Base-by-base conservation (phyloP, 768 basidiomycete species). In the Amanita muscaria region DNA sequence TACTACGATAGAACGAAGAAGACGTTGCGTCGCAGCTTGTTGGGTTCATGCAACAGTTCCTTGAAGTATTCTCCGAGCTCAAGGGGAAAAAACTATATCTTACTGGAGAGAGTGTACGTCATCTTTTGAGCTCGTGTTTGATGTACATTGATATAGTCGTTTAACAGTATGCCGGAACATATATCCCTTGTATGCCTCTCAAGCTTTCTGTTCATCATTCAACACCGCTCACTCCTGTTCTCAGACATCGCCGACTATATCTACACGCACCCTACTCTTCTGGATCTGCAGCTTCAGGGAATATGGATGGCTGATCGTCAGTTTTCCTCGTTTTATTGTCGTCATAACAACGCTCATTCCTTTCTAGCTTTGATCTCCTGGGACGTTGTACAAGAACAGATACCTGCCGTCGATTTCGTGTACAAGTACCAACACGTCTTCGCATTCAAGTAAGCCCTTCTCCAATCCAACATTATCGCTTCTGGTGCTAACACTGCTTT, bases 201-300 rank as follows among this genome's bases (percentile, higher is more conserved):
- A n/a, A 24, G 5, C 29, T 44, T 27, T 23, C 3, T 12, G 7
- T 19, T 6, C 10, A 39, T 31, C 33, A 5, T 35, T 23, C 14
- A 38, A 9, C 19, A 42, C 50, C 53, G 18, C 35, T 19, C 5
- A n/a, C 4, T n/a, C 32, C 4, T 34, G 8, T 31, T 38, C 9
- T 6, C 44, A 87, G 84, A 87, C 55, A 80, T 84, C 46, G 84
- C 86, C 1, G 77, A 86, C 61, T 81, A 69, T 55, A 83, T 88
- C 36, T 84, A 79, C 52, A 70, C 73, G 25, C 64, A 85, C 35
- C 73, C 79, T 1, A 56, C 49, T 0, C 56, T 59, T 0, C 59
- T 87, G 7, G 72, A 76, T 33, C 66, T 88, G 15, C 62, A 70
- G 23, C 66, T 87, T 19, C 76, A 78, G 53, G 85, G 84, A 3